These are phyloP conservation scores for Diaporthe velutina DNA, from an alignment of 2,329 filamentous ascomycete species.

Conservation along the genomic window DNA sequence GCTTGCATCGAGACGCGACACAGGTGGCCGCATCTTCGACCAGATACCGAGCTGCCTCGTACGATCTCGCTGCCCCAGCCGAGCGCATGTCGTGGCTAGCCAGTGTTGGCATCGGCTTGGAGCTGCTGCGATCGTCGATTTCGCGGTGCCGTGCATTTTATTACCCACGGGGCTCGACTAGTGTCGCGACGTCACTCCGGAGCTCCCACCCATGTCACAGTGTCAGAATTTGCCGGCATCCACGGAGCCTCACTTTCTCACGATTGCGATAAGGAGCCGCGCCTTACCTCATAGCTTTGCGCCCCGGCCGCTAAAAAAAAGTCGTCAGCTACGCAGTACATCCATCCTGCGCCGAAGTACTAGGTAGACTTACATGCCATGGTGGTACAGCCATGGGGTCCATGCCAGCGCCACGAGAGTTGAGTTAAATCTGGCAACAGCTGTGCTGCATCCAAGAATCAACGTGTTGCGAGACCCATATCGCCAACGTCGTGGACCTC, in stretches of 20 bases:
- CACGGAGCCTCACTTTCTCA: slow-evolving; percentile 39
- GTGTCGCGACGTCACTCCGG: slow-evolving; percentile 32
- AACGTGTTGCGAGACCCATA: background rate
- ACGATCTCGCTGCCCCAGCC: background rate
- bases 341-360: slow-evolving; percentile 5
- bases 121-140: slow-evolving; percentile 28
- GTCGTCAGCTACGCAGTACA: slow-evolving; percentile 3
- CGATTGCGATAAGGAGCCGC: slow-evolving; percentile 33
- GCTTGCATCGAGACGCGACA: slow-evolving; percentile 9
- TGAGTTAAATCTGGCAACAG: background rate
- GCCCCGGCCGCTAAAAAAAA: slow-evolving; percentile 8
- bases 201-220: slow-evolving; percentile 32
- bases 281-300: background rate
- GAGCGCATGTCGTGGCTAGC: background rate
- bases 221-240: slow-evolving; percentile 38
- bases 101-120: slow-evolving; percentile 13
- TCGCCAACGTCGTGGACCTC: background rate
- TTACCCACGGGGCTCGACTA: slow-evolving; percentile 9
- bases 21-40: background rate
- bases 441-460: background rate
- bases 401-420: background rate
- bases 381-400: background rate
- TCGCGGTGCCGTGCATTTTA: slow-evolving; percentile 8
- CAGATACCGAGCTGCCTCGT: slow-evolving; percentile 1
- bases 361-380: background rate